Percentiles rank a stretch among this genome's conserved stretches.
Evolutionary conservation across 768 basidiomycete species (phyloP).

Genomic region (Serendipita sp.): DNA sequence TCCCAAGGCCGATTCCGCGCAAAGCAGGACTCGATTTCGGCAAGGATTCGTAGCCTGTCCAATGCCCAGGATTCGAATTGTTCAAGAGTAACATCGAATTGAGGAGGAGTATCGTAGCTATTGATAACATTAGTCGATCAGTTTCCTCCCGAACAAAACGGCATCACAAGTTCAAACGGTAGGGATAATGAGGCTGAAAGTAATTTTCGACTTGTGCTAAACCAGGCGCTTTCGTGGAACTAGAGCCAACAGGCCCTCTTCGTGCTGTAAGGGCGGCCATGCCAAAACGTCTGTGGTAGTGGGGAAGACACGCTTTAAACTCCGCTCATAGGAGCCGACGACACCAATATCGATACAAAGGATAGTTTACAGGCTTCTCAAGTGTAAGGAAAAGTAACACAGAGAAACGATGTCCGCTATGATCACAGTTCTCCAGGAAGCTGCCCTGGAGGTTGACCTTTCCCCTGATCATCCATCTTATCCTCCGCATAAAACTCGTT

Average conservation of each 20-base stretch:
- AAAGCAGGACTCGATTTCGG: constrained; percentile 80
- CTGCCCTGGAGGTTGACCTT: too few relatives aligned
- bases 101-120: constrained; percentile 78
- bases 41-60: constrained; percentile 70
- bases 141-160: constrained; percentile 15
- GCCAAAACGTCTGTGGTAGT: neutral
- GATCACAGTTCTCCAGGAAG: too few relatives aligned
- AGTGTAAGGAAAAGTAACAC: neutral
- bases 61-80: constrained; percentile 89
- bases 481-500: constrained; percentile 28
- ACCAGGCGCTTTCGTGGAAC: neutral
- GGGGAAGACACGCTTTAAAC: neutral
- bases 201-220: constrained; percentile 13
- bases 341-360: neutral
- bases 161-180: constrained; percentile 64
- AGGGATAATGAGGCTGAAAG: constrained; percentile 34
- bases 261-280: neutral
- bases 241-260: neutral
- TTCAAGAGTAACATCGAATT: constrained; percentile 81
- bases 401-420: too few relatives aligned
- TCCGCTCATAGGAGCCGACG: neutral
- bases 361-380: neutral
- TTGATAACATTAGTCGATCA: constrained; percentile 1
- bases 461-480: too few relatives aligned
- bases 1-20: constrained; percentile 71